Evolutionary conservation across 2,329 filamentous ascomycete genomes (phyloP), one percentile per base, ranked within the genome.

Genomic region (Botrytis galanthina): DNA sequence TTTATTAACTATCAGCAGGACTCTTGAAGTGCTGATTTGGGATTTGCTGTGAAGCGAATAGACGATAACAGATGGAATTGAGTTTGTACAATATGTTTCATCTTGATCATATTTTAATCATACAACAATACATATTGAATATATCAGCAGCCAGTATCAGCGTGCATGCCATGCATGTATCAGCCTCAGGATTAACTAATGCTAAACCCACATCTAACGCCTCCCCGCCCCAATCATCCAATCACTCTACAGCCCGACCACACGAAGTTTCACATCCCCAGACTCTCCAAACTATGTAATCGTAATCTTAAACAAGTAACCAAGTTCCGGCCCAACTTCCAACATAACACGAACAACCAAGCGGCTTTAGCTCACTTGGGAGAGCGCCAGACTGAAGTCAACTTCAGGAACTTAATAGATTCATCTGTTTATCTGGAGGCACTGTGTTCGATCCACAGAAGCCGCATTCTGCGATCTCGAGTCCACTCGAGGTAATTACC

Each of bases 331-430:
- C 0, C 0, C 29, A 6, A 1, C 1, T 1, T 14, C 1, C 68
- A 61, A 61, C 22, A 44, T 4, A 60, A n/a, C 51, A 44, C 29
- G 60, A 39, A 71, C 42, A 70, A 44, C 44, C 68, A 61, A 71
- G 70, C 70, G 70, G 70, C 70, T 71, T 71, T 71, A 71, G 70
- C 70, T 71, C 70, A 71, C 70, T 71, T 71, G 70, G 70, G 70
- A 71, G 70, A 71, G 70, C 70, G 70, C 70, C 70, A 71, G 70
- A 71, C 70, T 71, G 70, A 71, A 71, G 70, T 64, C 3, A 39
- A 71, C 57, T 64, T 71, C 35, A 48, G 46, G 26, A 66, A 35
- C n/a, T 8, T 8, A 48, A 60, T 46, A 62, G 54, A 70, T 70
- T 18, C 35, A 63, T 69, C 66, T 69, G 66, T 69, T 69, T 44